Evolutionary conservation across 495 filamentous ascomycete genomes (phyloP).

Genomic region (Penicillium arizonense): DNA sequence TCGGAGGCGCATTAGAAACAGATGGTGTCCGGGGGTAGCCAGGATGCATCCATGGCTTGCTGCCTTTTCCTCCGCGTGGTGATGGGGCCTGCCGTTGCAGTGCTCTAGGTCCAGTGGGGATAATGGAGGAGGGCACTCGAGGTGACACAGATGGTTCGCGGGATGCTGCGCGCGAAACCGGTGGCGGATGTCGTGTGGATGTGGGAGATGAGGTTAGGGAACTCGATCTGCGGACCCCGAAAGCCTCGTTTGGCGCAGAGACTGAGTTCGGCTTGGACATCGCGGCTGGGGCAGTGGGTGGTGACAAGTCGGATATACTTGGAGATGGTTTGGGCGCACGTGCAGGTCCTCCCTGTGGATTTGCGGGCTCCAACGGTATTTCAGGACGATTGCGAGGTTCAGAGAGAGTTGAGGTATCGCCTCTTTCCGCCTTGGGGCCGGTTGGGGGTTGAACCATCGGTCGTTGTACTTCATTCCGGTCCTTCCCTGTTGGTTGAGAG

Average conservation of each 20-base stretch:
- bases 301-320: slow-evolving; percentile 30
- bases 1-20: slow-evolving; percentile 29
- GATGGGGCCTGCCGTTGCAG: slow-evolving; percentile 34
- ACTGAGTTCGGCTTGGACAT: slow-evolving; percentile 32
- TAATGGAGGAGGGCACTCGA: slow-evolving; percentile 50
- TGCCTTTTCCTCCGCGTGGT: slow-evolving; percentile 40
- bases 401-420: slow-evolving; percentile 14
- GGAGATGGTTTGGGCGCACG: slow-evolving; percentile 12
- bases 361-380: slow-evolving; percentile 11
- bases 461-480: slow-evolving; percentile 21
- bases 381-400: slow-evolving; percentile 27
- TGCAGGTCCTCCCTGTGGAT: slow-evolving; percentile 12
- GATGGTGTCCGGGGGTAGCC: slow-evolving; percentile 32
- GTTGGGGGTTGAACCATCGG: slow-evolving; percentile 35
- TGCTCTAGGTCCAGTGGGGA: slow-evolving; percentile 59
- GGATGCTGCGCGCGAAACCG: slow-evolving; percentile 30
- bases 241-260: slow-evolving; percentile 14
- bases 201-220: slow-evolving; percentile 26
- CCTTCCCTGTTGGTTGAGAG: slow-evolving; percentile 32
- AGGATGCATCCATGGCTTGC: slow-evolving; percentile 64
- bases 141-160: slow-evolving; percentile 44
- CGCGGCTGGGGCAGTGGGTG: slow-evolving; percentile 42
- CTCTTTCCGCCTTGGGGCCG: slow-evolving; percentile 40
- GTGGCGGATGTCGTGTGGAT: slow-evolving; percentile 25
- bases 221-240: slow-evolving; percentile 18